phyloP scores from a whole-genome alignment of 2,329 filamentous ascomycete genomes.

The Cryoendolithus antarcticus region DNA sequence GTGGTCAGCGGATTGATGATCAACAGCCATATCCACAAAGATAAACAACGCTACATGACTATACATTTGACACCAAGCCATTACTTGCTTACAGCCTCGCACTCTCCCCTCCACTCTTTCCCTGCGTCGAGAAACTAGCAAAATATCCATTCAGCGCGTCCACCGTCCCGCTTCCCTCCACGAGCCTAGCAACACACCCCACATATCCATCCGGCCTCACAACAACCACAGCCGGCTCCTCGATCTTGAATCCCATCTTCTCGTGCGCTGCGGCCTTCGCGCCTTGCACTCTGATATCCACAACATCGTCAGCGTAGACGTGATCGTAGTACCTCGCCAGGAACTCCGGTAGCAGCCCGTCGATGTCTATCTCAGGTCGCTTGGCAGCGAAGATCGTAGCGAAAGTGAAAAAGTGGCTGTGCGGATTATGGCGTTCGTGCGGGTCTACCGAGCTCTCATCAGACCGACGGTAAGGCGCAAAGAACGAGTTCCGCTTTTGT shows the following conservation, averaged over 20 bases:
- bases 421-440: slow-evolving; percentile 75
- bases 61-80: neutral
- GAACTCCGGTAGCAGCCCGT: slow-evolving; percentile 54
- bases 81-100: slow-evolving; percentile 4
- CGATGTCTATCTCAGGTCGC: slow-evolving; percentile 58
- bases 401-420: slow-evolving; percentile 70
- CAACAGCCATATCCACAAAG: too few relatives aligned
- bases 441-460: slow-evolving; percentile 54
- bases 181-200: slow-evolving; percentile 59
- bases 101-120: slow-evolving; percentile 22
- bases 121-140: slow-evolving; percentile 55
- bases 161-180: slow-evolving; percentile 64
- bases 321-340: slow-evolving; percentile 68
- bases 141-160: slow-evolving; percentile 83
- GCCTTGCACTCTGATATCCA: slow-evolving; percentile 56
- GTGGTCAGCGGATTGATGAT: too few relatives aligned
- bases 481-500: slow-evolving; percentile 57
- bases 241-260: slow-evolving; percentile 70
- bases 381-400: slow-evolving; percentile 61
- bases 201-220: slow-evolving; percentile 83
- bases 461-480: slow-evolving; percentile 48
- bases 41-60: neutral
- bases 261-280: slow-evolving; percentile 66
- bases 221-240: slow-evolving; percentile 66
- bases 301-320: slow-evolving; percentile 75